Percentiles rank a stretch among this genome's conserved stretches.
Conservation (phyloP, 2,329 filamentous ascomycete species). For the Orbilia oligospora region DNA sequence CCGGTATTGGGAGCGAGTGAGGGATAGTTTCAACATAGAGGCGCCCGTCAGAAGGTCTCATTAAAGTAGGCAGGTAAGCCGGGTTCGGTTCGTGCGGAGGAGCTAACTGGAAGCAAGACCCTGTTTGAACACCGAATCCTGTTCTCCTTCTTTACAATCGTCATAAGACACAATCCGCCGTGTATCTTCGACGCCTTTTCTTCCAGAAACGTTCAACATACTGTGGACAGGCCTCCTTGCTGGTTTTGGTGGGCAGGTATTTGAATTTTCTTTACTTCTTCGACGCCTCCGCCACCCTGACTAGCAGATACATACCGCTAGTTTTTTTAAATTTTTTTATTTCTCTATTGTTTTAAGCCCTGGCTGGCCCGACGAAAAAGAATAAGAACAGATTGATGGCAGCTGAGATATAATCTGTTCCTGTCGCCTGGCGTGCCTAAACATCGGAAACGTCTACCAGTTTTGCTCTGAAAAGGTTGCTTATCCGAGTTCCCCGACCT, state of each 20-base stretch:
- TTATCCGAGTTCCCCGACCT: conserved; percentile 55
- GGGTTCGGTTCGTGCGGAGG: conserved; percentile 45
- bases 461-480: conserved; percentile 24
- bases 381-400: conserved; percentile 31
- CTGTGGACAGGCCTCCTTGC: conserved; percentile 10
- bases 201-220: conserved; percentile 31
- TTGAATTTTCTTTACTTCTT: conserved; percentile 25
- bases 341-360: too few relatives aligned
- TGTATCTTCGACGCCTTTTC: conserved; percentile 30
- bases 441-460: conserved; percentile 50
- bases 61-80: conserved; percentile 37
- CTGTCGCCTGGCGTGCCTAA: conserved; percentile 15
- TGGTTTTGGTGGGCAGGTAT: conserved; percentile 23
- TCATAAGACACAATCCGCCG: conserved; percentile 35
- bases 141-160: conserved; percentile 31
- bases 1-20: background rate
- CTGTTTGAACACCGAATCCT: conserved; percentile 44
- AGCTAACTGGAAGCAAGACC: conserved; percentile 28
- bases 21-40: conserved; percentile 31
- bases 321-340: too few relatives aligned
- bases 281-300: conserved; percentile 51
- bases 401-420: conserved; percentile 9
- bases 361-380: background rate
- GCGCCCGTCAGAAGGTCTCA: conserved; percentile 56
- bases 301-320: conserved; percentile 38